These are phyloP conservation scores for Euphrasia arctica DNA, from an alignment of 305 asterid genomes.

Conservation along the genomic window DNA sequence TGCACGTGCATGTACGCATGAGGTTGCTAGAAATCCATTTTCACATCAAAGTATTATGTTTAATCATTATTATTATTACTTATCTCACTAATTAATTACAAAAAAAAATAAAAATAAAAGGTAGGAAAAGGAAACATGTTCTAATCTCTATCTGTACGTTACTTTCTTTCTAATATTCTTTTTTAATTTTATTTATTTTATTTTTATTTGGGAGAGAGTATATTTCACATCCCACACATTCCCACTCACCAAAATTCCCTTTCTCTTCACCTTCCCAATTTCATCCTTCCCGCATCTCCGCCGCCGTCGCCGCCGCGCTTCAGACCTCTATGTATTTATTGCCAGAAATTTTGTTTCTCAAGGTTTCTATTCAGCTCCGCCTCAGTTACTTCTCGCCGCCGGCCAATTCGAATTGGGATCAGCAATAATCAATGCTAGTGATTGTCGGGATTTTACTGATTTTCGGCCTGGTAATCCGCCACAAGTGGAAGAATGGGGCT, in stretches of 20 bases:
- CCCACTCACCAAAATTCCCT: conserved; percentile 29
- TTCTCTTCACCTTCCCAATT: conserved; percentile 20
- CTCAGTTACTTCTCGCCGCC: conserved; percentile 38
- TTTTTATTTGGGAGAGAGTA: conserved; percentile 3
- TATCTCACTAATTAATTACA: too few species aligned
- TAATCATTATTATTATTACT: too few species aligned
- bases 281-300: conserved; percentile 24
- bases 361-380: conserved; percentile 44
- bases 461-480: conserved; percentile 42
- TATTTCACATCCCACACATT: conserved; percentile 20
- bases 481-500: conserved; percentile 46
- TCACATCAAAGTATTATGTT: too few species aligned
- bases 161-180: conserved; percentile 33
- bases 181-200: not conserved
- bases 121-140: conserved; percentile 25
- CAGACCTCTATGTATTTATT: conserved; percentile 41
- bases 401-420: conserved; percentile 29
- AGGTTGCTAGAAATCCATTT: too few species aligned
- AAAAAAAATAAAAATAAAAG: too few species aligned
- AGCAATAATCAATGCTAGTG: conserved; percentile 36
- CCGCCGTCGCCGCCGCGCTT: conserved; percentile 19
- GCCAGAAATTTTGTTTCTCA: conserved; percentile 34
- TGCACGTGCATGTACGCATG: too few species aligned
- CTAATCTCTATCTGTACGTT: conserved; percentile 38
- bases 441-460: conserved; percentile 39